Percentiles rank a stretch among this genome's conserved stretches.
Conservation (phyloP, 352 stramenopile species). For the Phytophthora fragariaefolia region DNA sequence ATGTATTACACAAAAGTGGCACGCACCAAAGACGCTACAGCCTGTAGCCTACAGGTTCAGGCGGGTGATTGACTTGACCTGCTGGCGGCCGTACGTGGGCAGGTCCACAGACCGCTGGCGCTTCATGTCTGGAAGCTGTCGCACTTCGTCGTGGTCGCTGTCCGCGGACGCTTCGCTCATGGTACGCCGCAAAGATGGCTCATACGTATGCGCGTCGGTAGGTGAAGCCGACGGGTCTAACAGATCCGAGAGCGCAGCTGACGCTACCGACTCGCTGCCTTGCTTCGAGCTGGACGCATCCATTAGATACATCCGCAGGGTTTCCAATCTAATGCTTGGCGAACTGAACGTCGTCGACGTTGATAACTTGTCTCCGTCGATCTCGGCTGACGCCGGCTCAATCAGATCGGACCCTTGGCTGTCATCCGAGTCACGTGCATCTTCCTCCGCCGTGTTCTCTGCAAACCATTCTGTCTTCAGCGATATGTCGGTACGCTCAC, state of each 20-base stretch:
- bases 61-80: slow-evolving; percentile 36
- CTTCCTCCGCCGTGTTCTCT: slow-evolving; percentile 48
- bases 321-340: slow-evolving; percentile 49
- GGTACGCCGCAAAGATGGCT: slow-evolving; percentile 13
- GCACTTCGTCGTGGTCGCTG: slow-evolving; percentile 15
- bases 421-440: slow-evolving; percentile 33
- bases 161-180: slow-evolving; percentile 9
- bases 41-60: slow-evolving; percentile 38
- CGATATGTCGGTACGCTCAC: slow-evolving; percentile 60
- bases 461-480: slow-evolving; percentile 79
- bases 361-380: slow-evolving; percentile 19
- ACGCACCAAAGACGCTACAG: no score
- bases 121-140: slow-evolving; percentile 17
- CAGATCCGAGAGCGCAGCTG: slow-evolving; percentile 46
- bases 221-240: slow-evolving; percentile 39
- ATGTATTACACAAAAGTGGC: neutral
- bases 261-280: slow-evolving; percentile 22
- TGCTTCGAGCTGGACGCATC: slow-evolving; percentile 37
- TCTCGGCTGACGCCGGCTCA: slow-evolving; percentile 12
- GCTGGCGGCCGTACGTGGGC: slow-evolving; percentile 29
- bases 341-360: slow-evolving; percentile 6
- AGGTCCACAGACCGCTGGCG: slow-evolving; percentile 24
- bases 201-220: neutral
- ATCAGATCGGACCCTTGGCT: slow-evolving; percentile 13
- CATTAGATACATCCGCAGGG: slow-evolving; percentile 70